These are phyloP conservation scores for Craspedostauros australis DNA, from an alignment of 108 stramenopile species.

Conservation along the genomic window DNA sequence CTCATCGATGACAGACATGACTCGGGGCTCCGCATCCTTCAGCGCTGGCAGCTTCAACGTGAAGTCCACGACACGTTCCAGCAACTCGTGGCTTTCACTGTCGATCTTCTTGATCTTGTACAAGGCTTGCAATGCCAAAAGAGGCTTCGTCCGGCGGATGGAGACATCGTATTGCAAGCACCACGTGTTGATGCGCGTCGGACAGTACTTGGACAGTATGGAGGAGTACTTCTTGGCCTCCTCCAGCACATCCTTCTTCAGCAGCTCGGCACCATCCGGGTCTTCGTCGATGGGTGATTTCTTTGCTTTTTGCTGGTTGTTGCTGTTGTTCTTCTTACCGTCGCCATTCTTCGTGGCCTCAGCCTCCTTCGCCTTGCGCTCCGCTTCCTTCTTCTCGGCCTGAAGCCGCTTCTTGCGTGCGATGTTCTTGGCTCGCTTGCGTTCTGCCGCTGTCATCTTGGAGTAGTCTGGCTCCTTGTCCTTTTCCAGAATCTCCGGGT, in stretches of 20 bases:
- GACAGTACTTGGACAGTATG: slow-evolving; percentile 72
- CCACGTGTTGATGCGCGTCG: slow-evolving; percentile 72
- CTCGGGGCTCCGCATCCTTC: slow-evolving; percentile 19
- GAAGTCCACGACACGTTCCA: slow-evolving; percentile 68
- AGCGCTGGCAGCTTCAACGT: slow-evolving; percentile 21
- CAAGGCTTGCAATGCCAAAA: slow-evolving; percentile 84
- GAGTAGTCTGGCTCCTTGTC: slow-evolving; percentile 77
- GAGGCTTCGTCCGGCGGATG: slow-evolving; percentile 78
- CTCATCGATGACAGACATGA: slow-evolving; percentile 37
- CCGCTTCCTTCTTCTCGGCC: slow-evolving; percentile 49
- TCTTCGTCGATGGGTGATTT: slow-evolving; percentile 70
- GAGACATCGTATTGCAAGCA: slow-evolving; percentile 85
- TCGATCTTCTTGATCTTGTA: slow-evolving; percentile 49
- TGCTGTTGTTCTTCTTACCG: slow-evolving; percentile 44
- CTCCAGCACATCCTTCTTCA: slow-evolving; percentile 68
- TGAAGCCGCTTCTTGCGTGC: slow-evolving; percentile 77
- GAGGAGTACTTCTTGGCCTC: slow-evolving; percentile 78
- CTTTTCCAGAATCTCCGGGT: slow-evolving; percentile 37
- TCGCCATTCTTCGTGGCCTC: slow-evolving; percentile 26
- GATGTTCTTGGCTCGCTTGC: slow-evolving; percentile 81
- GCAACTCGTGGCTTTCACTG: slow-evolving; percentile 30
- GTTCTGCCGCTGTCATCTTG: slow-evolving; percentile 74
- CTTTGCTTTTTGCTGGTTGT: slow-evolving; percentile 42
- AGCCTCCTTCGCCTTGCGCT: slow-evolving; percentile 25
- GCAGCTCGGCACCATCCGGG: slow-evolving; percentile 80